A percentile compares a stretch with the other conserved stretches of the same genome.
These are phyloP conservation scores for Lasiosphaeria hispida DNA, from an alignment of 495 filamentous ascomycete species.

Conservation along the genomic window DNA sequence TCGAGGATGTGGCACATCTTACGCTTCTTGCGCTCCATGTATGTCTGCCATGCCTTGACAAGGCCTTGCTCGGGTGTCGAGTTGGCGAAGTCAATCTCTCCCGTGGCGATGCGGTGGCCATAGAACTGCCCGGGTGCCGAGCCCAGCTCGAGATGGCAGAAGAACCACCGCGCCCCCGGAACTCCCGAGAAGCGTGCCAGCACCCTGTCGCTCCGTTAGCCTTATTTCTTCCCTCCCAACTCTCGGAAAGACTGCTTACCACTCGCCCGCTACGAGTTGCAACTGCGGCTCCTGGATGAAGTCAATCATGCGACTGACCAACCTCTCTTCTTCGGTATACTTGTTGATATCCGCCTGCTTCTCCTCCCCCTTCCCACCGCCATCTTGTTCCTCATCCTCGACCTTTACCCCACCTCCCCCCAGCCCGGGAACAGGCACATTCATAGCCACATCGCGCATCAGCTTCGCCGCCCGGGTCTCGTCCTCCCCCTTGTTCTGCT, in stretches of 20 bases:
- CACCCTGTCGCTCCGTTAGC: constrained; percentile 22
- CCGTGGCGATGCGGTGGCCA: constrained; percentile 38
- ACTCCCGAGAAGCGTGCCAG: constrained; percentile 44
- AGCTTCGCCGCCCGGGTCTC: constrained; percentile 14
- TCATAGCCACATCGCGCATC: constrained; percentile 1
- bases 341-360: neutral
- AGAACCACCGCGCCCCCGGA: constrained; percentile 45
- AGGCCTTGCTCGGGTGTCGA: constrained; percentile 37
- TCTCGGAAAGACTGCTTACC: constrained; percentile 19
- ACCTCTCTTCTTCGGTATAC: constrained; percentile 28
- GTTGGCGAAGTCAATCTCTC: constrained; percentile 38
- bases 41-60: constrained; percentile 37
- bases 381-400: neutral
- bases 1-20: constrained; percentile 37
- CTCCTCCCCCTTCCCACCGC: neutral
- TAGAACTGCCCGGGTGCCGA: constrained; percentile 34
- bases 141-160: constrained; percentile 45
- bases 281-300: constrained; percentile 43
- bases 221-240: neutral
- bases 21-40: constrained; percentile 41
- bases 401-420: neutral
- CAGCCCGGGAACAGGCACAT: neutral
- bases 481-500: constrained; percentile 17
- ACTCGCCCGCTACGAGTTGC: constrained; percentile 43
- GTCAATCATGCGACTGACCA: constrained; percentile 38